phyloP scores from a whole-genome alignment of 768 basidiomycete genomes.

The Panaeolus cyanescens region DNA sequence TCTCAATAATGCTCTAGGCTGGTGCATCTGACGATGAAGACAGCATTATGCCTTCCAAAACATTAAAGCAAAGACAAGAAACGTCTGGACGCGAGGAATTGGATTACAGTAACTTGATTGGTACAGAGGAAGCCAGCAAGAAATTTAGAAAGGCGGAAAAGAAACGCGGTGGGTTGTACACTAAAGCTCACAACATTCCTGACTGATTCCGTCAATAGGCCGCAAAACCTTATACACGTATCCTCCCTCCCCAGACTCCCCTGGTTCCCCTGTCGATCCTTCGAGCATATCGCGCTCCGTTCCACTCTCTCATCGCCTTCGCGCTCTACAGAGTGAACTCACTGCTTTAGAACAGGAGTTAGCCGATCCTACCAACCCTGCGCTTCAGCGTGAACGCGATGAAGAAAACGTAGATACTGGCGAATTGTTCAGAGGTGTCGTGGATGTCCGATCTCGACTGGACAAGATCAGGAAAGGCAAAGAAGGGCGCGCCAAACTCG shows the following conservation, averaged over 20 bases:
- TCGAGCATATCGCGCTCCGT: conserved; percentile 33
- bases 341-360: conserved; percentile 79
- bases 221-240: conserved; percentile 66
- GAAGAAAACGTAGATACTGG: conserved; percentile 69
- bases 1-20: conserved; percentile 37
- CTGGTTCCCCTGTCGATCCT: conserved; percentile 40
- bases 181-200: neutral
- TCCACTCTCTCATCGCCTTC: conserved; percentile 61
- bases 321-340: conserved; percentile 75
- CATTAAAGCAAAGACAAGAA: conserved; percentile 39
- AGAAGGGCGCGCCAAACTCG: conserved; percentile 66
- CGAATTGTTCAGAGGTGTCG: conserved; percentile 74
- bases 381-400: conserved; percentile 58
- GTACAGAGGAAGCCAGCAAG: conserved; percentile 66
- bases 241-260: conserved; percentile 64
- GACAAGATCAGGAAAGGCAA: conserved; percentile 66
- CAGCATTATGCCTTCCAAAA: conserved; percentile 32
- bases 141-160: conserved; percentile 75
- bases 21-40: conserved; percentile 72
- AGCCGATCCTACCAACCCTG: conserved; percentile 77
- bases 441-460: conserved; percentile 70
- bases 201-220: conserved; percentile 36
- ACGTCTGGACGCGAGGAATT: conserved; percentile 60
- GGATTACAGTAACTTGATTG: conserved; percentile 65
- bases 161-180: conserved; percentile 45